These are phyloP conservation scores for Coffea eugenioides DNA, from an alignment of 257 asterid genomes.

Conservation along the genomic window DNA sequence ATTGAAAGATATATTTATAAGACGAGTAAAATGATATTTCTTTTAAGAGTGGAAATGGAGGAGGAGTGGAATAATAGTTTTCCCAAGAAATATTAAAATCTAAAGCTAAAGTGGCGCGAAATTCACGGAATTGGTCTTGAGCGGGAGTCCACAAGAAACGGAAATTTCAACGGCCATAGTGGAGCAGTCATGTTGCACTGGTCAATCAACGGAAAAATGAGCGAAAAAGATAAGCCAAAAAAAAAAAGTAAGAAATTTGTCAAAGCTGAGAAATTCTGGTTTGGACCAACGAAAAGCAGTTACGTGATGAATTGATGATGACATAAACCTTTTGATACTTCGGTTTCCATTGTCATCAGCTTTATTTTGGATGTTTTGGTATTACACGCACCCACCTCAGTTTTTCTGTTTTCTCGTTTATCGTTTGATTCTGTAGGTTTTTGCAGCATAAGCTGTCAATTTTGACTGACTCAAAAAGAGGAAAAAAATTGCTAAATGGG, in stretches of 20 bases:
- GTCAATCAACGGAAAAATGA: slow-evolving; percentile 12
- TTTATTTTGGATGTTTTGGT: not conserved
- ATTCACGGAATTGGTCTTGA: slow-evolving; percentile 25
- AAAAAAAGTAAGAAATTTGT: not conserved
- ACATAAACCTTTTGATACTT: not conserved
- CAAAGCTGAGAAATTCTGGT: not conserved
- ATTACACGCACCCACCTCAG: no score
- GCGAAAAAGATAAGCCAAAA: not conserved
- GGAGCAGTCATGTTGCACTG: slow-evolving; percentile 28
- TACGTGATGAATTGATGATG: not conserved
- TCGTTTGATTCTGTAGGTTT: not conserved
- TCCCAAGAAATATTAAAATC: not conserved
- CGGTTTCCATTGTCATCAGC: slow-evolving; percentile 7
- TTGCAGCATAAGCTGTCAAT: not conserved
- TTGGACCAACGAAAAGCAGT: slow-evolving; percentile 7
- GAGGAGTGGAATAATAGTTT: not conserved
- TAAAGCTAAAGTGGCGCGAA: slow-evolving; percentile 19
- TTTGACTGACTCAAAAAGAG: not conserved
- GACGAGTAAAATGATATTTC: not conserved
- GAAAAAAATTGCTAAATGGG: slow-evolving; percentile 14
- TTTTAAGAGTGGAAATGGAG: not conserved
- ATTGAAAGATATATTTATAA: no score
- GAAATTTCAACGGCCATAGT: slow-evolving; percentile 41
- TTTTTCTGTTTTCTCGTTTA: not conserved
- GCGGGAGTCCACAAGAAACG: slow-evolving; percentile 31